A percentile compares a stretch with the other conserved stretches of the same genome.
Evolutionary conservation across 1,284 basidiomycete genomes (phyloP).

Genomic region (Trichosporon faecale): DNA sequence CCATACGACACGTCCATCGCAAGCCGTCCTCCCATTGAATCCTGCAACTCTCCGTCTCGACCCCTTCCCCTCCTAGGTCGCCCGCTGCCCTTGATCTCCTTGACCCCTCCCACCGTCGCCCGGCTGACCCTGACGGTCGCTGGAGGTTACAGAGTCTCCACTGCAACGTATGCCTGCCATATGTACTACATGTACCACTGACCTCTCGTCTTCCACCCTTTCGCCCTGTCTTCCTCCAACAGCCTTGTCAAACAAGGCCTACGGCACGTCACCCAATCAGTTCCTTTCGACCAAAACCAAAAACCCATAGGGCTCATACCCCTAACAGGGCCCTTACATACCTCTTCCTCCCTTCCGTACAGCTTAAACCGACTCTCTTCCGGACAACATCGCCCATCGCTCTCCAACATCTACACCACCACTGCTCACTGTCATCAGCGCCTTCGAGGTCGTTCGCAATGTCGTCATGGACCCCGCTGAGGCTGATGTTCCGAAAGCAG

Average conservation of each 20-base stretch:
- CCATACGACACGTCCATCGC: not conserved
- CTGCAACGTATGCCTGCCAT: not conserved
- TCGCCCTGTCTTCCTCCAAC: not conserved
- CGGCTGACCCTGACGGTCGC: not conserved
- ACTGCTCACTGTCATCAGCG: not conserved
- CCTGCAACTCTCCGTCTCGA: not conserved
- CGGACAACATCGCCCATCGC: not conserved
- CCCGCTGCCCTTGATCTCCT: not conserved
- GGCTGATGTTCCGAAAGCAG: constrained; percentile 40
- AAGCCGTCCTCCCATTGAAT: not conserved
- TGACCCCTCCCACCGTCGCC: not conserved
- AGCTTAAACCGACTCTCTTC: not conserved
- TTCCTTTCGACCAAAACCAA: not conserved
- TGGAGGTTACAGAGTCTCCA: not conserved
- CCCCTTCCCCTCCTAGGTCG: not conserved
- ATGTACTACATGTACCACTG: not conserved
- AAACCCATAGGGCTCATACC: not conserved
- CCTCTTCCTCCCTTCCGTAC: not conserved
- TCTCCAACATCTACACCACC: not conserved
- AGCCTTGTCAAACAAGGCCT: not conserved
- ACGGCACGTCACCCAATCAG: not conserved
- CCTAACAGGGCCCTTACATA: not conserved
- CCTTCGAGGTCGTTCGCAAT: constrained; percentile 7
- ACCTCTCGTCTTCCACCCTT: not conserved
- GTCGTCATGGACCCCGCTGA: constrained; percentile 9